These are phyloP conservation scores for Anethum foeniculum DNA, from an alignment of 140 eudicot genomes.

Conservation along the genomic window DNA sequence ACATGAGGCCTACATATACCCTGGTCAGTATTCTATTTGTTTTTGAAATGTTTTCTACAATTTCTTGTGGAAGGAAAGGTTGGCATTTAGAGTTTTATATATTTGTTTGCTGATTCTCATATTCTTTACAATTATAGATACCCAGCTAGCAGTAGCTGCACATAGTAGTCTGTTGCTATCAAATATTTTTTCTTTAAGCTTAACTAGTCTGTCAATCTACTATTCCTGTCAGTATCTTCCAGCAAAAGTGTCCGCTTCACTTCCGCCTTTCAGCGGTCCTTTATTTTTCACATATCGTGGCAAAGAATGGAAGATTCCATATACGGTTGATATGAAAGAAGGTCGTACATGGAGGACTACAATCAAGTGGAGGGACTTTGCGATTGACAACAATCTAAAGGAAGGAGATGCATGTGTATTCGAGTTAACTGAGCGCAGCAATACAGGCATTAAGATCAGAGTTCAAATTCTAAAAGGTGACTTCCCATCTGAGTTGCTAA, in stretches of 20 bases:
- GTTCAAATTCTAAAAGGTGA: slow-evolving; percentile 35
- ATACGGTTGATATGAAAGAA: background rate
- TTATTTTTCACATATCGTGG: slow-evolving; percentile 28
- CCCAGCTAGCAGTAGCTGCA: background rate
- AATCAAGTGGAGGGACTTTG: slow-evolving; percentile 26
- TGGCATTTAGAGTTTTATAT: background rate
- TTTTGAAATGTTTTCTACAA: background rate
- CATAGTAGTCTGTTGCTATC: background rate
- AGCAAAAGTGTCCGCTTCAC: background rate
- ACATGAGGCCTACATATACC: slow-evolving; percentile 6
- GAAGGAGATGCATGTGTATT: slow-evolving; percentile 22
- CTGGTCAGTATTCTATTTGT: slow-evolving; percentile 20
- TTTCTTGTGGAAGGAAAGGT: background rate
- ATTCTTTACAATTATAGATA: background rate
- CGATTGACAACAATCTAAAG: background rate
- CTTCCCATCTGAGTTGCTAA: slow-evolving; percentile 27
- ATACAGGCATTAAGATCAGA: slow-evolving; percentile 6
- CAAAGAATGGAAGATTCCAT: slow-evolving; percentile 36
- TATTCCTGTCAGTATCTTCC: slow-evolving; percentile 20
- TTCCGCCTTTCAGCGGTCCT: slow-evolving; percentile 27
- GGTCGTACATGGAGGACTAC: slow-evolving; percentile 14
- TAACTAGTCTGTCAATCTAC: no score
- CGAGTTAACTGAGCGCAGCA: slow-evolving; percentile 23
- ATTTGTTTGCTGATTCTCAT: background rate
- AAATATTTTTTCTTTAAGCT: background rate